Percentiles rank a stretch among this genome's conserved stretches.
These are phyloP conservation scores for Boechera retrofracta DNA, from an alignment of 345 rosid species.

Conservation along the genomic window DNA sequence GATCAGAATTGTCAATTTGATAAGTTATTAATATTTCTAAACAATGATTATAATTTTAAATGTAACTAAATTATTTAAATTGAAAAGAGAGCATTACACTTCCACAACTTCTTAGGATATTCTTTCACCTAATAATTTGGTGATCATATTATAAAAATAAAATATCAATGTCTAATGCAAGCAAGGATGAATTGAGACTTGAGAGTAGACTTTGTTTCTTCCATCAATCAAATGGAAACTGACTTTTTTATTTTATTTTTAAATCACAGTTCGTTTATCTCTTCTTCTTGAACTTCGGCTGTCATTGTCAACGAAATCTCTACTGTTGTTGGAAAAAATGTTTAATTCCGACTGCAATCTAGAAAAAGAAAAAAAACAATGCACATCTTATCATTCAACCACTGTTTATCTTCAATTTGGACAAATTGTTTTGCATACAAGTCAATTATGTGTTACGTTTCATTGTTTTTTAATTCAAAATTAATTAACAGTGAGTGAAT, in stretches of 20 bases:
- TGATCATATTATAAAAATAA: conserved; percentile 19
- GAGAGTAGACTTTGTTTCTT: conserved; percentile 37
- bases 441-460: neutral
- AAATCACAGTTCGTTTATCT: neutral
- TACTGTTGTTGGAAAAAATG: neutral
- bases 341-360: neutral
- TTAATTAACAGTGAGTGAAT: too few species aligned
- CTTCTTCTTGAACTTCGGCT: neutral
- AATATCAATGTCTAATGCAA: conserved; percentile 20
- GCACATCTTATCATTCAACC: neutral
- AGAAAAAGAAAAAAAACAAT: neutral
- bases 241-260: neutral
- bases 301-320: neutral
- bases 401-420: neutral
- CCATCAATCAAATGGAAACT: conserved; percentile 20
- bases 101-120: conserved; percentile 44
- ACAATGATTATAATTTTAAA: conserved; percentile 12
- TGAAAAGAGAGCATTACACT: conserved; percentile 38
- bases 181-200: conserved; percentile 30
- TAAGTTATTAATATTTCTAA: neutral
- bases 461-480: too few species aligned
- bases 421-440: neutral
- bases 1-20: neutral
- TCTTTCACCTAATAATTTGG: conserved; percentile 42
- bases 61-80: conserved; percentile 17